Percentiles rank a stretch among this genome's conserved stretches.
Conservation (phyloP, 2,329 filamentous ascomycete genomes). For the Dactylellina cionopaga region DNA sequence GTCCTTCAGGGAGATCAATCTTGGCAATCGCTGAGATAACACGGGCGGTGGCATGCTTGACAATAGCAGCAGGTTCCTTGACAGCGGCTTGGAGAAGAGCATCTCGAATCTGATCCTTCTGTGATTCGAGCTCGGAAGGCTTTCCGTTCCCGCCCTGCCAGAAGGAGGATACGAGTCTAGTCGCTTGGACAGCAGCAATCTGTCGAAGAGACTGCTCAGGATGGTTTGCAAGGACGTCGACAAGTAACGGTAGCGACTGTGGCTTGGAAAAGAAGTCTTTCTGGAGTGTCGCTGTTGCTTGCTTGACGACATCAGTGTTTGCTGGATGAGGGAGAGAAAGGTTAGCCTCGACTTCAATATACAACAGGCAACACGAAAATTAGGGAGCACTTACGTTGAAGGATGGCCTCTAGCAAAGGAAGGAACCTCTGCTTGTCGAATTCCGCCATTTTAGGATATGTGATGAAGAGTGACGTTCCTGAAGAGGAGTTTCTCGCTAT, state of each 20-base stretch:
- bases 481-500: conserved; percentile 43
- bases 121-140: conserved; percentile 70
- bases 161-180: conserved; percentile 83
- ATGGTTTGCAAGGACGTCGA: conserved; percentile 87
- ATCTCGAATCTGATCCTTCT: conserved; percentile 80
- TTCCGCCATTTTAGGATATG: conserved; percentile 33
- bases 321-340: conserved; percentile 66
- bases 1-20: conserved; percentile 84
- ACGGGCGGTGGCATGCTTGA: conserved; percentile 86
- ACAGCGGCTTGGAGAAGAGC: conserved; percentile 85
- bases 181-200: conserved; percentile 88
- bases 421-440: conserved; percentile 48
- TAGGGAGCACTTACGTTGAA: conserved; percentile 35
- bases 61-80: conserved; percentile 78
- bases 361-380: conserved; percentile 23
- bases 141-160: conserved; percentile 67
- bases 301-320: conserved; percentile 88
- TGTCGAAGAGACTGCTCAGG: conserved; percentile 79
- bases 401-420: conserved; percentile 41
- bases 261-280: conserved; percentile 92
- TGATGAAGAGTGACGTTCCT: neutral
- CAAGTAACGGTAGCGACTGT: conserved; percentile 82
- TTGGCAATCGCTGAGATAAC: conserved; percentile 87
- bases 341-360: conserved; percentile 39
- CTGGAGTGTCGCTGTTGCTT: conserved; percentile 87